These are phyloP conservation scores for Kondoa malvinella DNA, from an alignment of 768 basidiomycete species.

Conservation along the genomic window DNA sequence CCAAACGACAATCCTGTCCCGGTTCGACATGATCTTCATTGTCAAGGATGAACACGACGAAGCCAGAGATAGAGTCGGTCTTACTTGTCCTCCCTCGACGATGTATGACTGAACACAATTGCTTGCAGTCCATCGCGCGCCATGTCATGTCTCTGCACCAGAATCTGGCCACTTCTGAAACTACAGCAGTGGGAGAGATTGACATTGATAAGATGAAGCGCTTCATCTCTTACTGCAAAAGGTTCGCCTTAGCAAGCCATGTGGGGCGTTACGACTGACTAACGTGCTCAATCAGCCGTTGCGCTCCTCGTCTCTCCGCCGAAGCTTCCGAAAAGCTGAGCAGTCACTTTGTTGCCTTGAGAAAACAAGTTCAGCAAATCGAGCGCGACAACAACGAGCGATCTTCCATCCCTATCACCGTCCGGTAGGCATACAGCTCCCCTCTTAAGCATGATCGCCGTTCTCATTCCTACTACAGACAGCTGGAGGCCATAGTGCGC, in stretches of 20 bases:
- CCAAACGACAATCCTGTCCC: slow-evolving; percentile 91
- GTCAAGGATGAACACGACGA: slow-evolving; percentile 97
- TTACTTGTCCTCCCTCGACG: neutral
- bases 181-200: slow-evolving; percentile 57
- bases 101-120: neutral
- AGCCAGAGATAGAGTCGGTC: slow-evolving; percentile 60
- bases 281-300: slow-evolving; percentile 47
- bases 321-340: slow-evolving; percentile 94
- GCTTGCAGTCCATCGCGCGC: slow-evolving; percentile 64
- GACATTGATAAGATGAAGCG: slow-evolving; percentile 97
- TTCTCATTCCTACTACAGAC: slow-evolving; percentile 35
- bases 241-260: slow-evolving; percentile 37
- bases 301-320: slow-evolving; percentile 77
- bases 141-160: slow-evolving; percentile 99
- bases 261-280: neutral
- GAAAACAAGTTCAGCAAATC: slow-evolving; percentile 86
- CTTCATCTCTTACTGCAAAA: slow-evolving; percentile 89
- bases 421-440: slow-evolving; percentile 63
- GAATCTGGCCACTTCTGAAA: slow-evolving; percentile 57
- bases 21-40: slow-evolving; percentile 99
- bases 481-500: slow-evolving; percentile 96
- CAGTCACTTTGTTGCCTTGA: slow-evolving; percentile 79
- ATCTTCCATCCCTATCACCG: slow-evolving; percentile 92
- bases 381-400: slow-evolving; percentile 94
- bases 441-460: no score